A percentile compares a stretch with the other conserved stretches of the same genome.
phyloP scores from a whole-genome alignment of 768 basidiomycete genomes.

The Lyophyllum atratum region DNA sequence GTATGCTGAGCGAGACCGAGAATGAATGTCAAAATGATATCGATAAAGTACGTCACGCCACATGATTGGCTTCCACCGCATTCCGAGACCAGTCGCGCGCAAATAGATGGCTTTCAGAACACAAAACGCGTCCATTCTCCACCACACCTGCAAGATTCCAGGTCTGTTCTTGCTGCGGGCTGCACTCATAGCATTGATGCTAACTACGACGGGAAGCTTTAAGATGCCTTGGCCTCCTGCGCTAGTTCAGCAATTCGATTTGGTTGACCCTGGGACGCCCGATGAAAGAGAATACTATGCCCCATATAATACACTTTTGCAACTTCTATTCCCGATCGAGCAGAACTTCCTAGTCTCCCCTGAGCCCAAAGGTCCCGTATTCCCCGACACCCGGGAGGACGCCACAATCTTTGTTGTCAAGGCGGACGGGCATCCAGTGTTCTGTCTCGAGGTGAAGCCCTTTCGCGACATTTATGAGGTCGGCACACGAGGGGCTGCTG shows the following conservation, averaged over 20 bases:
- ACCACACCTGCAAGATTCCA: background rate
- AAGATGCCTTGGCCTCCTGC: background rate
- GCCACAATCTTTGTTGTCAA: background rate
- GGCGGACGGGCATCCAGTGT: conserved; percentile 8
- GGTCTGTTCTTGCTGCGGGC: background rate
- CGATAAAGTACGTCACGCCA: too few relatives aligned
- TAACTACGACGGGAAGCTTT: background rate
- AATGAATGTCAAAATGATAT: too few relatives aligned
- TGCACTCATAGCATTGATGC: background rate
- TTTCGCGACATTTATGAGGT: conserved; percentile 7
- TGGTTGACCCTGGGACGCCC: background rate
- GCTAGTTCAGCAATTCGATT: background rate
- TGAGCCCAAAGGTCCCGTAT: background rate
- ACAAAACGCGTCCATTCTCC: too few relatives aligned
- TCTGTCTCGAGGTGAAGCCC: conserved; percentile 30
- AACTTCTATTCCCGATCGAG: background rate
- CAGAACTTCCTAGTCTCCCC: background rate
- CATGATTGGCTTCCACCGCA: too few relatives aligned
- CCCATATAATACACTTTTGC: background rate
- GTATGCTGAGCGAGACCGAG: too few relatives aligned
- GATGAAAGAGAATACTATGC: background rate
- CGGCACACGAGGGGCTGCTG: conserved; percentile 21
- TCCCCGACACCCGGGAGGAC: background rate
- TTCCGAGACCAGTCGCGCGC: too few relatives aligned
- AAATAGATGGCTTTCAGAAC: too few relatives aligned